Evolutionary conservation across 176 grass and related monocot species (phyloP).

Genomic region (Rhynchospora tenuis): DNA sequence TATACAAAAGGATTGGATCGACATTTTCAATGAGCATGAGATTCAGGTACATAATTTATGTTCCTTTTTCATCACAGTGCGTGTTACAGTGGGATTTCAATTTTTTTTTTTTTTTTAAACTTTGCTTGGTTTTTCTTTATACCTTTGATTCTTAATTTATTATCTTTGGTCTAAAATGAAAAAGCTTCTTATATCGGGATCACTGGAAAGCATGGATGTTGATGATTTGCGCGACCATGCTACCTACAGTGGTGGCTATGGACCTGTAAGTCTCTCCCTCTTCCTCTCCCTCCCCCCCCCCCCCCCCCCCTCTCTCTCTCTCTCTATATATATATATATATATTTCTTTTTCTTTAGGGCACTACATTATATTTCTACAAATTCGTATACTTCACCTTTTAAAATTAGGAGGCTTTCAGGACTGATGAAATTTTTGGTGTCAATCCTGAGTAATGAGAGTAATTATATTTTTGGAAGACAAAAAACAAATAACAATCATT

Average conservation of each 20-base stretch:
- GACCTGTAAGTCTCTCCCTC: slow-evolving; percentile 44
- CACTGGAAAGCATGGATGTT: slow-evolving; percentile 84
- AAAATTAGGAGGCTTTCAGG: background rate
- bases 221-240: slow-evolving; percentile 87
- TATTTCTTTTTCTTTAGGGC: slow-evolving; percentile 1
- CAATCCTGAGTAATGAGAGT: background rate
- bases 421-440: background rate
- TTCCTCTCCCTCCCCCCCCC: background rate
- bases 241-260: slow-evolving; percentile 87
- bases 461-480: background rate
- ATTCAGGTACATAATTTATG: slow-evolving; percentile 64
- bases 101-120: background rate
- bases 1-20: slow-evolving; percentile 90
- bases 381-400: slow-evolving; percentile 8
- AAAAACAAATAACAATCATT: background rate
- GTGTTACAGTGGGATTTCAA: background rate
- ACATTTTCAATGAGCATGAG: slow-evolving; percentile 99
- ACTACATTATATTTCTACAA: background rate
- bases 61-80: background rate
- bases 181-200: slow-evolving; percentile 97
- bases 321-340: no score
- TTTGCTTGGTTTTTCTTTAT: slow-evolving; percentile 13
- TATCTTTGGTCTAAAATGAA: slow-evolving; percentile 11
- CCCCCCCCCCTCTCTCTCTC: background rate
- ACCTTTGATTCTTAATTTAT: background rate